These are phyloP conservation scores for Wickerhamiella galacta DNA, from an alignment of 805 yeast genomes.

Conservation along the genomic window DNA sequence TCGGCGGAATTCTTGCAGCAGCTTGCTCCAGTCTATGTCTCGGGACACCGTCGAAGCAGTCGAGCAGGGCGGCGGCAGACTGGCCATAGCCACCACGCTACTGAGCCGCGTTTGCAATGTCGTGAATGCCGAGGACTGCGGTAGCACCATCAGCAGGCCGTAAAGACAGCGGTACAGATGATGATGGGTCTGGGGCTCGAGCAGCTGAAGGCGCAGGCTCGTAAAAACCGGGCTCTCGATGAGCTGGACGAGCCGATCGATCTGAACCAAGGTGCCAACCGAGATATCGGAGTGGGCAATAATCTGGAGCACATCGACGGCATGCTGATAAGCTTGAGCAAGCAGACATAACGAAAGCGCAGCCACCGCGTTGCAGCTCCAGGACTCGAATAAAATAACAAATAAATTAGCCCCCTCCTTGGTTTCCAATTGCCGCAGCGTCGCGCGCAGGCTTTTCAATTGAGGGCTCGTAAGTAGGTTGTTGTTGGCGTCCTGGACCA, in stretches of 20 bases:
- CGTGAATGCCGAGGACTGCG: constrained; percentile 84
- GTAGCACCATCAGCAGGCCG: constrained; percentile 83
- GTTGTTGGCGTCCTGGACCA: constrained; percentile 76
- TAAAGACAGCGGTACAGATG: constrained; percentile 72
- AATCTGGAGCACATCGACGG: constrained; percentile 65
- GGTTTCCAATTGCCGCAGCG: constrained; percentile 43
- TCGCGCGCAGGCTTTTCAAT: constrained; percentile 47
- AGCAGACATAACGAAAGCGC: constrained; percentile 69
- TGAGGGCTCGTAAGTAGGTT: constrained; percentile 79
- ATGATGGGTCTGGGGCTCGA: constrained; percentile 73
- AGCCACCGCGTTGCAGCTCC: constrained; percentile 88
- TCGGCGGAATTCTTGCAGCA: no score
- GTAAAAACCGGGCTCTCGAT: constrained; percentile 88
- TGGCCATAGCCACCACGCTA: constrained; percentile 30
- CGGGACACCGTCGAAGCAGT: constrained; percentile 32
- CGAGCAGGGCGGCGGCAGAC: constrained; percentile 27
- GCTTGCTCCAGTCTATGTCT: no score
- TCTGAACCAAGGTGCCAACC: constrained; percentile 62
- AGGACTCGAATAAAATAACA: constrained; percentile 60
- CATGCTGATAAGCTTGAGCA: constrained; percentile 77
- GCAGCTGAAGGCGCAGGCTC: constrained; percentile 65
- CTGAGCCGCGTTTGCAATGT: constrained; percentile 61
- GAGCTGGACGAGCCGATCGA: constrained; percentile 77
- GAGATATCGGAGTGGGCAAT: constrained; percentile 70
- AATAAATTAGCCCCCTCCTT: constrained; percentile 53